Conservation (phyloP, 2,329 filamentous ascomycete species). For the Calonectria crousiana region DNA sequence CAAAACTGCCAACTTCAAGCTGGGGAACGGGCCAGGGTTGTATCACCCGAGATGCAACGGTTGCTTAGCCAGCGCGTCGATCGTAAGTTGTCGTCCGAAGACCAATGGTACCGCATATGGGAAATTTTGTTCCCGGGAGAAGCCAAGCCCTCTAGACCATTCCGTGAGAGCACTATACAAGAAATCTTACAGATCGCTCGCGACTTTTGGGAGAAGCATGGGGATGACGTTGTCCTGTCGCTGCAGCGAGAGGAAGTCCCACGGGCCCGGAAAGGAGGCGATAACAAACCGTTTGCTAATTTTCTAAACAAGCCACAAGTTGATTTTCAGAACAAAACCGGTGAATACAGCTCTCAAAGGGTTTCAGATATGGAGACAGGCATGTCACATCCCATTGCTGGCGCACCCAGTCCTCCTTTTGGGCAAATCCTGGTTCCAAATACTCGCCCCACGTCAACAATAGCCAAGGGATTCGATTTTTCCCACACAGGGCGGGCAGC, state of each 20-base stretch:
- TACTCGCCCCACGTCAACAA: too few species aligned
- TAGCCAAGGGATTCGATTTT: too few species aligned
- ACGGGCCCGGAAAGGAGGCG: too few species aligned
- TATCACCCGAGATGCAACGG: slow-evolving; percentile 18
- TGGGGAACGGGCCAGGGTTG: background rate
- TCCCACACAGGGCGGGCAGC: too few species aligned
- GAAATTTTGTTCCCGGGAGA: slow-evolving; percentile 21
- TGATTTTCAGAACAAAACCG: background rate
- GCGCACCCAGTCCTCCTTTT: too few species aligned
- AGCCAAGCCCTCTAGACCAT: background rate
- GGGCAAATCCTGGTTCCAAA: too few species aligned
- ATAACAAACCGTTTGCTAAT: background rate
- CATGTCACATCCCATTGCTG: too few species aligned
- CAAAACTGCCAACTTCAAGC: background rate
- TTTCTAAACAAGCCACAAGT: background rate
- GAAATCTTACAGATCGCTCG: slow-evolving; percentile 26
- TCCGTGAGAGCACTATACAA: slow-evolving; percentile 16
- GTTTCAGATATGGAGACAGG: background rate
- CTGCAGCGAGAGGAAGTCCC: background rate
- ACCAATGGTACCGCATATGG: slow-evolving; percentile 34
- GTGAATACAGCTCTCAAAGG: too few species aligned
- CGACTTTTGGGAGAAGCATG: slow-evolving; percentile 18
- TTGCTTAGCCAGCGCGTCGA: slow-evolving; percentile 16
- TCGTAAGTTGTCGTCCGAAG: background rate
- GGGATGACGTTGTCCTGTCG: background rate